Evolutionary conservation across 2,329 filamentous ascomycete genomes (phyloP).

Genomic region (Dactylella cylindrospora): DNA sequence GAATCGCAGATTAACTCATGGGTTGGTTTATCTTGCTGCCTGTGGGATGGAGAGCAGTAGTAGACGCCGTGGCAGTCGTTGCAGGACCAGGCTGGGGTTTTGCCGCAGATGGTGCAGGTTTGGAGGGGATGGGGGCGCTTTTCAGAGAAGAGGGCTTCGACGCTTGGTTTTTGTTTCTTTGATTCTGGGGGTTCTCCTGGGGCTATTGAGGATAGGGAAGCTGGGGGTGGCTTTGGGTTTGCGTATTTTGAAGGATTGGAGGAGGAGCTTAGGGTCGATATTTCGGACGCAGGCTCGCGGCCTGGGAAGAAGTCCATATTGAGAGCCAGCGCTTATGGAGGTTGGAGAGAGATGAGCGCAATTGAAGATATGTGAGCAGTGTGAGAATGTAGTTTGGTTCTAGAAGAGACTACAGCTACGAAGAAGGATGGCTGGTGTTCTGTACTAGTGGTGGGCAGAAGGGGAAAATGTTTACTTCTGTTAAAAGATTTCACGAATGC

Average conservation of each 20-base stretch:
- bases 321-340: no score
- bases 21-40: slow-evolving; percentile 4
- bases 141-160: neutral
- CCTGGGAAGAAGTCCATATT: no score
- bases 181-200: no score
- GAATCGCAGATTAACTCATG: slow-evolving; percentile 16
- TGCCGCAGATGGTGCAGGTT: slow-evolving; percentile 19
- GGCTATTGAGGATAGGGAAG: neutral
- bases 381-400: no score
- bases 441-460: no score
- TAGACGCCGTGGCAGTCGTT: slow-evolving; percentile 8
- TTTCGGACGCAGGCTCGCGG: neutral
- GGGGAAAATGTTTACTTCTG: no score
- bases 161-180: neutral
- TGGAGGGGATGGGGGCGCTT: neutral
- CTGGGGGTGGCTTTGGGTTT: neutral
- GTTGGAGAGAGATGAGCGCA: no score
- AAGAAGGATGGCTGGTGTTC: no score
- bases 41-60: slow-evolving; percentile 20
- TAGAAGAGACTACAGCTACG: no score
- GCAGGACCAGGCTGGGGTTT: slow-evolving; percentile 12
- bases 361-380: no score
- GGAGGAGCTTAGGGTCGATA: neutral
- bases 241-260: neutral
- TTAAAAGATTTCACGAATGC: no score